Base-by-base conservation (phyloP, 768 basidiomycete genomes). In the Suillus americanus region DNA sequence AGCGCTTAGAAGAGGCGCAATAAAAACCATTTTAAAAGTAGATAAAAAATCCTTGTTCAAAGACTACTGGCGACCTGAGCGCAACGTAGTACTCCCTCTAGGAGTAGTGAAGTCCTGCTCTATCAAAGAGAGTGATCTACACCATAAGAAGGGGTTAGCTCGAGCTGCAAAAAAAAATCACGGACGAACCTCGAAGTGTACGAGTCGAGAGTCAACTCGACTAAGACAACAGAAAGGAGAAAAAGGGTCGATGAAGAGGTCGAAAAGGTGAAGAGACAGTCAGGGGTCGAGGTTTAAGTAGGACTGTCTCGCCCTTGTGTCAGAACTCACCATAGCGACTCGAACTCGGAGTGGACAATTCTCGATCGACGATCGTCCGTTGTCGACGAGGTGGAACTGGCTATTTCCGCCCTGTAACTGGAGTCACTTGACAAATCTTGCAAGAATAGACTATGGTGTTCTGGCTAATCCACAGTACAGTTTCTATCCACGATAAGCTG, bases 101-200 rank as follows among this genome's bases (percentile, higher is more conserved):
- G 87, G 83, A 80, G 72, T 79, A 79, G 79, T 77, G 79, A 73
- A 74, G 75, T 73, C 72, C 73, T 79, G 64, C 85, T 88, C 88
- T 90, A 77, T 88, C 88, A 84, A 90, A 89, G 88, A 89, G 88
- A 80, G 79, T 82, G 83, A 85, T 86, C 86, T 86, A 73, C n/a
- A 23, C 54, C 48, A 40, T 38, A 51, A 64, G 18, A 57, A 65
- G 14, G 60, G 63, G 63, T 55, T 66, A 66, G 50, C 54, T 59
- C 33, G 23, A 40, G 55, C 64, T 46, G 25, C 37, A 59, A 60
- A n/a, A 54, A 59, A 51, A 55, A 53, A 23, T 38, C 59, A 62
- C 48, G 45, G 14, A 71, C 79, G 68, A 65, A 84, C 85, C 85
- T 82, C 80, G 80, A 78, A 70, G 64, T 74, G 73, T 74, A 78